Evolutionary conservation across 441 rosid genomes (phyloP).

Genomic region (Eutrema salsugineum): DNA sequence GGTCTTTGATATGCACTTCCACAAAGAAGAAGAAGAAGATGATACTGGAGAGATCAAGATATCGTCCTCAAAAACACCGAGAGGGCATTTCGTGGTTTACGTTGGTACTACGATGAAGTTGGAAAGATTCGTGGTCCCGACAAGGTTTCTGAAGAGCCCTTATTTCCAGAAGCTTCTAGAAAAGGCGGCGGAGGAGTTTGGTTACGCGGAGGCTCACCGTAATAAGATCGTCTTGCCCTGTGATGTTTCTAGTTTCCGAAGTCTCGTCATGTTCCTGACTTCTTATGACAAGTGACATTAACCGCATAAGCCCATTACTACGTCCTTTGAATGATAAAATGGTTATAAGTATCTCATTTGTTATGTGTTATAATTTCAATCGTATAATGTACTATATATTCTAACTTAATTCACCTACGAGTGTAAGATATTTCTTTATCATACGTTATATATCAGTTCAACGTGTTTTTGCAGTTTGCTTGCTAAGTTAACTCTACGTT

Average conservation of each 20-base stretch:
- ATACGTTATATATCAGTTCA: not conserved
- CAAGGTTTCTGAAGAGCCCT: slow-evolving; percentile 23
- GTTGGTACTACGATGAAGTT: slow-evolving; percentile 14
- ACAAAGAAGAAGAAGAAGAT: slow-evolving; percentile 2
- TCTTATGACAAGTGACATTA: slow-evolving; percentile 9
- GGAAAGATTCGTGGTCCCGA: slow-evolving; percentile 29
- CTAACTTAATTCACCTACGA: not conserved
- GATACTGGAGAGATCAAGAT: not conserved
- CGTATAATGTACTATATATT: not conserved
- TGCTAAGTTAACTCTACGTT: not conserved
- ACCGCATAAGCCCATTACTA: not conserved
- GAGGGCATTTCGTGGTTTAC: slow-evolving; percentile 32
- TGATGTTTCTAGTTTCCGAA: slow-evolving; percentile 31
- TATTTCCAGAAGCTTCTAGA: slow-evolving; percentile 27
- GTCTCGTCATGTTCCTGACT: slow-evolving; percentile 17
- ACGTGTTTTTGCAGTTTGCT: not conserved
- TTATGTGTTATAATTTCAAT: not conserved
- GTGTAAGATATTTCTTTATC: not conserved
- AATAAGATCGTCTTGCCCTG: slow-evolving; percentile 33
- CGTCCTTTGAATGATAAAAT: not conserved
- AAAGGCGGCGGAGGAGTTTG: slow-evolving; percentile 31
- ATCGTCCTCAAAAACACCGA: slow-evolving; percentile 23
- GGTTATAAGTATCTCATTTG: not conserved
- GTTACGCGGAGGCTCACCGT: slow-evolving; percentile 21
- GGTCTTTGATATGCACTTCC: slow-evolving; percentile 18